These are phyloP conservation scores for Puccinia novopanici DNA, from an alignment of 1,284 basidiomycete genomes.

Conservation along the genomic window DNA sequence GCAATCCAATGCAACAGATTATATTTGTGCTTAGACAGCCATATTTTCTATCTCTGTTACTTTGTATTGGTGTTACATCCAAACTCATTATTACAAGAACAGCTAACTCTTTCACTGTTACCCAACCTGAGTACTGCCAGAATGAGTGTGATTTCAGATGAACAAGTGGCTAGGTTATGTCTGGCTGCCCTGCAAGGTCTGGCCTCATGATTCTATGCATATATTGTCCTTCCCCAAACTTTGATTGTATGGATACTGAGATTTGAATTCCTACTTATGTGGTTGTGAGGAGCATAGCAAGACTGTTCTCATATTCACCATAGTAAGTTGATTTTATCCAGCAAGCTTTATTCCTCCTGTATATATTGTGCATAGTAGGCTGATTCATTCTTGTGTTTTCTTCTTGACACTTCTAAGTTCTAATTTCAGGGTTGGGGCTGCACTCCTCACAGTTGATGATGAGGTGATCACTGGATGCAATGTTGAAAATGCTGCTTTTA, in stretches of 20 bases:
- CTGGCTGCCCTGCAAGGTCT: constrained; percentile 33
- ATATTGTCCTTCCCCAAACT: no score
- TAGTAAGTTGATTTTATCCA: constrained; percentile 22
- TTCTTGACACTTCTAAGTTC: no score
- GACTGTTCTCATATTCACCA: constrained; percentile 44
- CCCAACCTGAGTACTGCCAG: no score
- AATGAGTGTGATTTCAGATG: not conserved
- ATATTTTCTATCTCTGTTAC: no score
- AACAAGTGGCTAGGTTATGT: constrained; percentile 5
- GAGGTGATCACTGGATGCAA: constrained; percentile 78
- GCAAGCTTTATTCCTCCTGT: not conserved
- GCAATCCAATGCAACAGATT: no score
- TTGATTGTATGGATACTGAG: not conserved
- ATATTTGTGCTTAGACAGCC: no score
- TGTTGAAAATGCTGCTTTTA: constrained; percentile 87
- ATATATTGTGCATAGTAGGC: not conserved
- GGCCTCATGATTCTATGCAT: no score
- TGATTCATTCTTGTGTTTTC: not conserved
- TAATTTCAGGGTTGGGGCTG: constrained; percentile 84
- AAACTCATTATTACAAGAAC: no score
- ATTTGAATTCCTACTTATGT: constrained; percentile 1
- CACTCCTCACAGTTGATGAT: constrained; percentile 71
- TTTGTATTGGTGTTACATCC: no score
- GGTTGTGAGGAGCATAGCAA: no score
- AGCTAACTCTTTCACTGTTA: no score